A percentile compares a stretch with the other conserved stretches of the same genome.
phyloP scores from a whole-genome alignment of 805 yeast genomes.

The Blastobotrys peoriensis region DNA sequence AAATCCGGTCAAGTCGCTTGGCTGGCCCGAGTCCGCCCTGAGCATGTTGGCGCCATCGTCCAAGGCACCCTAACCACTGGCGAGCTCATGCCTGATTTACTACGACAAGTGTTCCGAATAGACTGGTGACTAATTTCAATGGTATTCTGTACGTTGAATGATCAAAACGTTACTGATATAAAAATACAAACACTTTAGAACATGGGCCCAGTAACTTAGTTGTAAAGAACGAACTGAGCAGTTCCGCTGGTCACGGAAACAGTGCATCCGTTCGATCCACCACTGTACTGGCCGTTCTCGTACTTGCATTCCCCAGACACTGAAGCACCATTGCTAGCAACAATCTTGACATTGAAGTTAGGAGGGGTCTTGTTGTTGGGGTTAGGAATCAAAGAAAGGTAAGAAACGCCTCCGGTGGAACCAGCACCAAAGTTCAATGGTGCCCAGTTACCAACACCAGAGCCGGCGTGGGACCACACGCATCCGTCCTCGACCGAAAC shows the following conservation, averaged over 20 bases:
- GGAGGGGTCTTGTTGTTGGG: slow-evolving; percentile 74
- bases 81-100: slow-evolving; percentile 62
- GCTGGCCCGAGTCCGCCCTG: slow-evolving; percentile 82
- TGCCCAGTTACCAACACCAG: slow-evolving; percentile 96
- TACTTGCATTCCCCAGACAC: slow-evolving; percentile 74
- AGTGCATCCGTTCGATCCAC: slow-evolving; percentile 87
- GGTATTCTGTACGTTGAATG: not conserved
- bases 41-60: slow-evolving; percentile 63
- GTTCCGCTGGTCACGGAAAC: slow-evolving; percentile 79
- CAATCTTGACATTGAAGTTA: slow-evolving; percentile 74
- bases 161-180: not conserved
- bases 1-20: slow-evolving; percentile 73
- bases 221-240: slow-evolving; percentile 77
- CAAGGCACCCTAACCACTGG: slow-evolving; percentile 68
- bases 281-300: slow-evolving; percentile 69
- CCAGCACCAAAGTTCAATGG: slow-evolving; percentile 96
- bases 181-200: slow-evolving; percentile 3
- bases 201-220: too few relatives aligned
- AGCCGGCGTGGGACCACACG: slow-evolving; percentile 79
- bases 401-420: slow-evolving; percentile 61
- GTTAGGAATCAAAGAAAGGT: slow-evolving; percentile 89
- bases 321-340: slow-evolving; percentile 55
- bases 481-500: slow-evolving; percentile 86
- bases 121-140: not conserved
- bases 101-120: slow-evolving; percentile 42